Base-by-base conservation (phyloP, 2,329 filamentous ascomycete species). In the Cladorrhinum sp. region DNA sequence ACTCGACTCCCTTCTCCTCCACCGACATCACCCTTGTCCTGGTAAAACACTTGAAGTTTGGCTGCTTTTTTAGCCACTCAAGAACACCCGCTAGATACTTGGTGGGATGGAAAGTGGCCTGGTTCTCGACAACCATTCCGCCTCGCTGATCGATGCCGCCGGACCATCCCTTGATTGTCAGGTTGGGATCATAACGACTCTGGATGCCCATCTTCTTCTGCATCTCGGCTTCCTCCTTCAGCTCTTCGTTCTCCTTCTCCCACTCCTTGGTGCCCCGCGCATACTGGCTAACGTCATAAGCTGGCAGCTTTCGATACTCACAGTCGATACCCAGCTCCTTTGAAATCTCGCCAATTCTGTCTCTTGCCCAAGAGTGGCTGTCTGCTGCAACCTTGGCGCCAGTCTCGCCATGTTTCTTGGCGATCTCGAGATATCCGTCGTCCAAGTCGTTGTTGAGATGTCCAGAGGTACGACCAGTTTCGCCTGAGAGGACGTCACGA, bases 101-200 rank as follows among this genome's bases (percentile, higher is more conserved):
- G 2, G 82, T 85, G 0, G 82, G 82, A 58, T 85, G 82, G 67
- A 85, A 85, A 0, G 81, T 78, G 0, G 80, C 82, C 65, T 85
- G 81, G 16, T 75, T 70, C 1, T 67, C 58, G 56, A 77, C 78
- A 3, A 85, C 68, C 2, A 77, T 75, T 2, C 78, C 82, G 57
- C 78, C 81, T 32, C 81, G 77, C 65, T 84, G 81, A 55, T 84
- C 79, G 0, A 76, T 68, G 5, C 71, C 72, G 32, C 81, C 80
- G 12, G 77, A 74, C 82, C 82, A 85, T 13, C 82, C 82, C 54
- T 74, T 74, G 41, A 85, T 72, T 0, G 74, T 72, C n/a, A 81
- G 70, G 2, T 74, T 76, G 9, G 80, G 76, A 59, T 73, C 70
- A 66, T 76, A 80, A 24, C 71, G 66, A 1, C 73, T 76, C 8